A percentile compares a stretch with the other conserved stretches of the same genome.
Conservation (phyloP, 108 stramenopile species). For the Ochromonas danica region DNA sequence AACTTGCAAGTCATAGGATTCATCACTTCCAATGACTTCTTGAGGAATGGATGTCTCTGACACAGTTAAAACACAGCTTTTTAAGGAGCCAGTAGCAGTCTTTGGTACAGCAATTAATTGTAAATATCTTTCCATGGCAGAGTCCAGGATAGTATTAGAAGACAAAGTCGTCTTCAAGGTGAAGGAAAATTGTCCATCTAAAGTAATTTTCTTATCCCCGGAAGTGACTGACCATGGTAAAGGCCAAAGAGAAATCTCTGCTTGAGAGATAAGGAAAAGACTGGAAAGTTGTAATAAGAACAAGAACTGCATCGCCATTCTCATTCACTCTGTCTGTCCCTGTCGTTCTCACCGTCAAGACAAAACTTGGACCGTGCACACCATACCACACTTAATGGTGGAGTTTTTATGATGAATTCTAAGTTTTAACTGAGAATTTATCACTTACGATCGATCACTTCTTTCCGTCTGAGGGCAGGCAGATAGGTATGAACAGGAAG, state of each 20-base stretch:
- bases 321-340: too few relatives aligned
- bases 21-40: slow-evolving; percentile 17
- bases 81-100: not conserved
- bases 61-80: not conserved
- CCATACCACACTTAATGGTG: too few relatives aligned
- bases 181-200: not conserved
- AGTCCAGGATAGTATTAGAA: not conserved
- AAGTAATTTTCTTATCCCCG: not conserved
- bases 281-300: too few relatives aligned
- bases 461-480: too few relatives aligned
- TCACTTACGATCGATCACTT: too few relatives aligned
- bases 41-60: not conserved
- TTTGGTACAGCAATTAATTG: not conserved
- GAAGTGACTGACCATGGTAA: not conserved
- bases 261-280: too few relatives aligned
- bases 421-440: too few relatives aligned
- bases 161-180: not conserved
- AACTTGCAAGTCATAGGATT: not conserved
- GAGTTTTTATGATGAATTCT: too few relatives aligned
- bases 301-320: too few relatives aligned
- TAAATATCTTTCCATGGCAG: not conserved
- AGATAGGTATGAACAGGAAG: too few relatives aligned
- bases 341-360: too few relatives aligned
- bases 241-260: not conserved
- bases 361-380: too few relatives aligned